Evolutionary conservation across 2,329 filamentous ascomycete species (phyloP).

Genomic region (Ophiostoma fasciatum): DNA sequence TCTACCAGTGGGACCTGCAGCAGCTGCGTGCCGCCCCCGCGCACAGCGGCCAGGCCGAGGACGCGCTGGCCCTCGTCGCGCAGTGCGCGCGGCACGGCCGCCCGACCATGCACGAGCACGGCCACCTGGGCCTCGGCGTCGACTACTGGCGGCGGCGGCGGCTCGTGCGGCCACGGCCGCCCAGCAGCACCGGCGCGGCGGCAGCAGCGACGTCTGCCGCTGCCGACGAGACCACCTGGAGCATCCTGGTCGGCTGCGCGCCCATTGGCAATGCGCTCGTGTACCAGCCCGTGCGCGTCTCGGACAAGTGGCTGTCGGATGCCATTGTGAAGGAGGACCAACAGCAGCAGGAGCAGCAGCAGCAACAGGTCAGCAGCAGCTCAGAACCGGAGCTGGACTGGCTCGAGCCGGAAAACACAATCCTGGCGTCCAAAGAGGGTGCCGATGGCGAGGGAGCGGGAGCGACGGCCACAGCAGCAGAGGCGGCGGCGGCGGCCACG

Average conservation of each 20-base stretch:
- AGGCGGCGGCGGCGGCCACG: slow-evolving; percentile 14
- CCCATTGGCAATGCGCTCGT: slow-evolving; percentile 29
- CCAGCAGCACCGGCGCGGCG: neutral
- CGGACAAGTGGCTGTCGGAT: slow-evolving; percentile 58
- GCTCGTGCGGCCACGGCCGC: slow-evolving; percentile 25
- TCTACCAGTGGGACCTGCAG: slow-evolving; percentile 58
- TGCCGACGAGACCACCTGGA: slow-evolving; percentile 40
- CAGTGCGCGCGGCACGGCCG: slow-evolving; percentile 57
- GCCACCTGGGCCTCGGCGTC: slow-evolving; percentile 52
- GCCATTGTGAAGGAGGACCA: slow-evolving; percentile 40
- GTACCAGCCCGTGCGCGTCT: slow-evolving; percentile 49
- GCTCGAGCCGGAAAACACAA: slow-evolving; percentile 51
- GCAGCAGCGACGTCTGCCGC: neutral
- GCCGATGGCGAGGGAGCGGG: slow-evolving; percentile 7
- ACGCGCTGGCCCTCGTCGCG: slow-evolving; percentile 38
- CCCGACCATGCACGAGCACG: slow-evolving; percentile 54
- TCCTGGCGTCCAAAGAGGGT: slow-evolving; percentile 2
- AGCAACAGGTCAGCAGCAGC: too few relatives aligned
- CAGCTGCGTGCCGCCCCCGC: slow-evolving; percentile 35
- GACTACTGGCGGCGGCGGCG: slow-evolving; percentile 64
- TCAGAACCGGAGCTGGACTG: slow-evolving; percentile 45
- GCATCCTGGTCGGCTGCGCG: slow-evolving; percentile 51
- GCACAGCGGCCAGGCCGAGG: slow-evolving; percentile 29
- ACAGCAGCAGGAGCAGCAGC: slow-evolving; percentile 50
- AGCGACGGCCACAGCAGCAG: neutral